Conservation (phyloP, 768 basidiomycete genomes). For the Phaeotremella fagi region DNA sequence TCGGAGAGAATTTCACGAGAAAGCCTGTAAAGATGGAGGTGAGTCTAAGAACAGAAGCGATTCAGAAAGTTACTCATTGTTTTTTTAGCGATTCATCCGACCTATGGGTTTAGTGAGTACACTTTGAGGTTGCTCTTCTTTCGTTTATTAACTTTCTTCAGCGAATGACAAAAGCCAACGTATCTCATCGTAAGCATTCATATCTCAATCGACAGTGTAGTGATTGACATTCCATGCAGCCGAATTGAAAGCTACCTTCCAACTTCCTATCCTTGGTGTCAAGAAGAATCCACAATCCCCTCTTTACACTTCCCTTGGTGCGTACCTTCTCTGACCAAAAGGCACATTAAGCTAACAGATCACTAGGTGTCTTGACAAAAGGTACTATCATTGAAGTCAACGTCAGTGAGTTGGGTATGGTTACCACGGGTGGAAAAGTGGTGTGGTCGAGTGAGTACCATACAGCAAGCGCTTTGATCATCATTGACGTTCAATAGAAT, state of each 20-base stretch:
- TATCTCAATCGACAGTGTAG: background rate
- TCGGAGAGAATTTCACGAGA: slow-evolving; percentile 93
- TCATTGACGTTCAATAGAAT: slow-evolving; percentile 47
- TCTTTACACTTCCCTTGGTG: slow-evolving; percentile 49
- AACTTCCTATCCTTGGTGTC: slow-evolving; percentile 92
- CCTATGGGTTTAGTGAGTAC: slow-evolving; percentile 75
- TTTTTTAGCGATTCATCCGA: slow-evolving; percentile 68
- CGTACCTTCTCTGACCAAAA: too few relatives aligned
- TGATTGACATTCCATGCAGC: slow-evolving; percentile 53
- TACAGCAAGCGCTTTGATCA: background rate
- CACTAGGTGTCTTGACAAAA: slow-evolving; percentile 94
- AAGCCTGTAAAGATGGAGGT: slow-evolving; percentile 97
- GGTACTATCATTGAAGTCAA: slow-evolving; percentile 98
- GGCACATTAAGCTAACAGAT: too few relatives aligned
- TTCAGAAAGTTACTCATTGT: too few relatives aligned
- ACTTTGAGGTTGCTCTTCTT: background rate
- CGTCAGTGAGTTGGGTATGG: slow-evolving; percentile 96
- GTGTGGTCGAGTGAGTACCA: slow-evolving; percentile 50
- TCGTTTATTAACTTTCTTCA: background rate
- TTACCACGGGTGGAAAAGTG: slow-evolving; percentile 88
- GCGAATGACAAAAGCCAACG: slow-evolving; percentile 96
- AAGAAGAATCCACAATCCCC: slow-evolving; percentile 99
- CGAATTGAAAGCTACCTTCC: slow-evolving; percentile 97
- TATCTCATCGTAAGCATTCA: slow-evolving; percentile 80
- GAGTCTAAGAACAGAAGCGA: slow-evolving; percentile 6